Conservation (phyloP, 1,284 basidiomycete genomes). For the Vanrija sp. region DNA sequence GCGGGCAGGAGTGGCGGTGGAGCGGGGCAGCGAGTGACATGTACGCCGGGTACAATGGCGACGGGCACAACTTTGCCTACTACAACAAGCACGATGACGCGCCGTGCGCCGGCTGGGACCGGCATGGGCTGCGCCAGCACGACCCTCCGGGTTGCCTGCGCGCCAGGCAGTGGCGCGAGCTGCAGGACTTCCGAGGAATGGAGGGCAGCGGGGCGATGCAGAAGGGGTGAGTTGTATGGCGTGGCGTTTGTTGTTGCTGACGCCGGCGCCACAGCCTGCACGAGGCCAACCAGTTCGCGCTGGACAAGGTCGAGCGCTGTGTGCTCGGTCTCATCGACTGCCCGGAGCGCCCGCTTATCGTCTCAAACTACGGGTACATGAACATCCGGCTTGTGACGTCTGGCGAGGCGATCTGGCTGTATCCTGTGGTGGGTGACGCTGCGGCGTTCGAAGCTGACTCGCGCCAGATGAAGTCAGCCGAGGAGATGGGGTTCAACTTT, state of each 20-base stretch:
- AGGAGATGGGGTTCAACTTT: neutral
- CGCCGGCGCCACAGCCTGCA: slow-evolving; percentile 18
- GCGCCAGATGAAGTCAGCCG: neutral
- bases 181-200: slow-evolving; percentile 17
- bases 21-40: too few species aligned
- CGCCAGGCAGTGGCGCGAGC: slow-evolving; percentile 36
- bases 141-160: slow-evolving; percentile 32
- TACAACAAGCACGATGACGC: neutral
- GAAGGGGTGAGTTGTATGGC: neutral
- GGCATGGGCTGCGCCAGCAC: slow-evolving; percentile 5
- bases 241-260: neutral
- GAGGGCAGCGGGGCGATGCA: neutral
- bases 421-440: slow-evolving; percentile 18
- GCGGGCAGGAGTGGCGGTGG: too few species aligned
- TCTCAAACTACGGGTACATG: slow-evolving; percentile 37
- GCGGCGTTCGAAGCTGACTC: neutral
- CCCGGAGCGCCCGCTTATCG: slow-evolving; percentile 31
- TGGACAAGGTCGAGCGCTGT: slow-evolving; percentile 25
- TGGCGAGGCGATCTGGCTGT: slow-evolving; percentile 36
- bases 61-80: too few species aligned
- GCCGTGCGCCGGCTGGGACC: slow-evolving; percentile 23
- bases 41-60: too few species aligned
- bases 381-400: slow-evolving; percentile 20
- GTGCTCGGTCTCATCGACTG: slow-evolving; percentile 26
- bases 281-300: slow-evolving; percentile 4